These are phyloP conservation scores for Epichloe aotearoae DNA, from an alignment of 2,329 filamentous ascomycete species.

Conservation along the genomic window DNA sequence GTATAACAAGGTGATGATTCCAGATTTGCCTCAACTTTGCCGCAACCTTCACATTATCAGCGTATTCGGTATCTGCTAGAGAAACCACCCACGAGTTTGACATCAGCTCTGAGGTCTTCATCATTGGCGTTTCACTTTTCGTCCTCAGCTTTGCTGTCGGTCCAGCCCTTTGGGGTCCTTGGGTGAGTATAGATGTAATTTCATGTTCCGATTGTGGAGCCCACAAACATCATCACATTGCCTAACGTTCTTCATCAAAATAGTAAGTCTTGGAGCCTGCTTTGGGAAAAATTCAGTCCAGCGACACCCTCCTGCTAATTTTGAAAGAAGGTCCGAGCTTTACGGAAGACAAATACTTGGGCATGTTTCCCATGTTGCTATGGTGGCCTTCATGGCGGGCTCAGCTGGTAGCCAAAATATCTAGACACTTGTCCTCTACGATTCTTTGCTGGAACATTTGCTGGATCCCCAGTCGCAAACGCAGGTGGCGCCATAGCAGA, in stretches of 20 bases:
- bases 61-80: neutral
- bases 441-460: too few relatives aligned
- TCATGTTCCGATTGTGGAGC: too few relatives aligned
- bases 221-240: too few relatives aligned
- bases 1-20: neutral
- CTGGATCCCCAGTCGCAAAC: too few relatives aligned
- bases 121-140: constrained; percentile 49
- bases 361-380: too few relatives aligned
- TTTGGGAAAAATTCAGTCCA: too few relatives aligned
- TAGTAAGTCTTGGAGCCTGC: too few relatives aligned
- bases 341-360: constrained; percentile 40
- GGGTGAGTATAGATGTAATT: constrained; percentile 13
- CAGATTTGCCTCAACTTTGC: neutral
- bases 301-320: too few relatives aligned
- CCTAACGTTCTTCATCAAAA: too few relatives aligned
- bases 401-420: constrained; percentile 37
- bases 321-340: constrained; percentile 29
- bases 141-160: constrained; percentile 43
- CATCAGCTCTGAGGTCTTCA: constrained; percentile 55
- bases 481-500: too few relatives aligned
- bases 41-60: neutral
- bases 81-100: constrained; percentile 58
- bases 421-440: constrained; percentile 18
- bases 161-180: constrained; percentile 45
- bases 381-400: too few relatives aligned